Evolutionary conservation across 2,329 filamentous ascomycete species (phyloP).

Genomic region (Lachnellula subtilissima): DNA sequence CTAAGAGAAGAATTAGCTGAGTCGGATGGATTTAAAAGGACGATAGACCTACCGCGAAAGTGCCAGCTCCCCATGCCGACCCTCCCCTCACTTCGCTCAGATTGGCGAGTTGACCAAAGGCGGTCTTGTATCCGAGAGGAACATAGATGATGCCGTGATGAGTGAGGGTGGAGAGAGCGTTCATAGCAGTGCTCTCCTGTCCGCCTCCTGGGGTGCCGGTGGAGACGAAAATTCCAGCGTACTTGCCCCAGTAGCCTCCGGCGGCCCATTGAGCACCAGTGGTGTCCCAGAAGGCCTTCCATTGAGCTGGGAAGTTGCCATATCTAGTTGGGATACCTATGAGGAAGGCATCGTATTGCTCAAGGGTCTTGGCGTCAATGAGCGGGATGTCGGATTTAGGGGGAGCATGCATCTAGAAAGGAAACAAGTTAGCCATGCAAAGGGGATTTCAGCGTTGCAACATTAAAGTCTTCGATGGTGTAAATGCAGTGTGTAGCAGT

Average conservation of each 20-base stretch:
- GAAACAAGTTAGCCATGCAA: not conserved
- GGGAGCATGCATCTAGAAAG: slow-evolving; percentile 71
- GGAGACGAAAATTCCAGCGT: slow-evolving; percentile 84
- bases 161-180: slow-evolving; percentile 75
- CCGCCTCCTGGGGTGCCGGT: slow-evolving; percentile 83
- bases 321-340: slow-evolving; percentile 94
- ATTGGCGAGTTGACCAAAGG: slow-evolving; percentile 66
- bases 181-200: slow-evolving; percentile 82
- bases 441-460: not conserved
- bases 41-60: slow-evolving; percentile 61
- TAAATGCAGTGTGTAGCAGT: not conserved
- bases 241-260: slow-evolving; percentile 80
- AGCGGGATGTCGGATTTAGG: slow-evolving; percentile 66
- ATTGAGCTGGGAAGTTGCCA: slow-evolving; percentile 96
- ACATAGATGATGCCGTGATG: slow-evolving; percentile 97
- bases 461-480: not conserved
- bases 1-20: slow-evolving; percentile 30
- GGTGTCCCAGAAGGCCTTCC: slow-evolving; percentile 84
- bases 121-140: slow-evolving; percentile 85
- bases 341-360: slow-evolving; percentile 80
- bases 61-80: slow-evolving; percentile 88
- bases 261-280: slow-evolving; percentile 78
- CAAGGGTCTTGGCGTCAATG: slow-evolving; percentile 54
- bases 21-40: slow-evolving; percentile 4
- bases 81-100: slow-evolving; percentile 80